Evolutionary conservation across 2,329 filamentous ascomycete genomes (phyloP).

Genomic region (Drechslerella dactyloides): DNA sequence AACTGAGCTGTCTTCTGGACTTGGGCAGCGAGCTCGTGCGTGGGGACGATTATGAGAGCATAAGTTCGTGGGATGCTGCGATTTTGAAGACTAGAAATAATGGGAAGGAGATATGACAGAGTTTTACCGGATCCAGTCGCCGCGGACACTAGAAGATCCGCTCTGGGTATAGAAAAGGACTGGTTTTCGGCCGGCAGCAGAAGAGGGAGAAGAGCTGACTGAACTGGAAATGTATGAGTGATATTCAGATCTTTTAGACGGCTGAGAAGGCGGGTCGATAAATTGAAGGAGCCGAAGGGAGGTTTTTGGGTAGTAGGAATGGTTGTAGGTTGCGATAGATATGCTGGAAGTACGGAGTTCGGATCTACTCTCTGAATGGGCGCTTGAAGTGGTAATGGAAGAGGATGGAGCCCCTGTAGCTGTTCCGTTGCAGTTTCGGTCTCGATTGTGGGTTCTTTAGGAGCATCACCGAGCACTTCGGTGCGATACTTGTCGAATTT

Average conservation of each 20-base stretch:
- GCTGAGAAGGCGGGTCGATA: conserved; percentile 48
- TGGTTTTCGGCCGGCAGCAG: conserved; percentile 64
- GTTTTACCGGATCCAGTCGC: conserved; percentile 97
- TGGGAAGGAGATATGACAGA: conserved; percentile 83
- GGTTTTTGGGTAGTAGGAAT: conserved; percentile 50
- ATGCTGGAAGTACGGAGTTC: conserved; percentile 53
- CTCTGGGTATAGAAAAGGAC: conserved; percentile 60
- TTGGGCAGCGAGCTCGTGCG: conserved; percentile 86
- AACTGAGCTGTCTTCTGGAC: conserved; percentile 78
- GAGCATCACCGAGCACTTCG: conserved; percentile 5
- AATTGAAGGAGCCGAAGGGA: conserved; percentile 50
- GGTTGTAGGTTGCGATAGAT: conserved; percentile 52
- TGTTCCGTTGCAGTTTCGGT: conserved; percentile 8
- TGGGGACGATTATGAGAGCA: conserved; percentile 86
- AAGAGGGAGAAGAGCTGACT: conserved; percentile 79
- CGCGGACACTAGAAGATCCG: conserved; percentile 87
- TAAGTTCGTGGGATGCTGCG: conserved; percentile 71
- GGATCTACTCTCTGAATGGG: conserved; percentile 45
- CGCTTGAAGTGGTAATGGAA: conserved; percentile 52
- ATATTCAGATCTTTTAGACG: conserved; percentile 72
- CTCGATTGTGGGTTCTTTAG: conserved; percentile 14
- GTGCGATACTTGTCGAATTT: conserved; percentile 49
- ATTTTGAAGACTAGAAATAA: conserved; percentile 76
- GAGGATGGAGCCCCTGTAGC: conserved; percentile 52
- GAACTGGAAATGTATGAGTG: conserved; percentile 75